A percentile compares a stretch with the other conserved stretches of the same genome.
Conservation (phyloP, 805 yeast genomes). For the Yamadazyma sp. region DNA sequence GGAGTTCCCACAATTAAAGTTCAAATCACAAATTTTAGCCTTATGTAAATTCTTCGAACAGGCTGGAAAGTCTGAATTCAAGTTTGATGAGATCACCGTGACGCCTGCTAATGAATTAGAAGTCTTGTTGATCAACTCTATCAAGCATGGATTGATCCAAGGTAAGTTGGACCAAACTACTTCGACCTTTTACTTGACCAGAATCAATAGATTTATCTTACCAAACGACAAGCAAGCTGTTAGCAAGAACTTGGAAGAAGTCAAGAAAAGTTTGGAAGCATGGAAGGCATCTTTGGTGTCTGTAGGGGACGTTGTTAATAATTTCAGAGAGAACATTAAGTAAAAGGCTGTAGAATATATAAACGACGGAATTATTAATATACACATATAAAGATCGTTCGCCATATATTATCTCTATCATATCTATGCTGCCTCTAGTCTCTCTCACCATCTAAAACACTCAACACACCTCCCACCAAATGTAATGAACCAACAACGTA, state of each 20-base stretch:
- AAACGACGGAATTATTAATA: slow-evolving; percentile 2
- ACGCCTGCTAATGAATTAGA: slow-evolving; percentile 35
- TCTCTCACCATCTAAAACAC: slow-evolving; percentile 63
- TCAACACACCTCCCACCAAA: slow-evolving; percentile 89
- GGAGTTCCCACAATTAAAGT: slow-evolving; percentile 26
- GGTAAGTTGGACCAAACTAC: slow-evolving; percentile 47
- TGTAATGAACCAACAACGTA: slow-evolving; percentile 94
- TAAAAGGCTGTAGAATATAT: slow-evolving; percentile 9
- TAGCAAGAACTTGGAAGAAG: slow-evolving; percentile 34
- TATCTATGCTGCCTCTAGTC: slow-evolving; percentile 21
- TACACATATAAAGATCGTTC: background rate
- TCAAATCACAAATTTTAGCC: slow-evolving; percentile 40
- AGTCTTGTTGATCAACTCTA: slow-evolving; percentile 39
- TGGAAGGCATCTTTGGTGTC: slow-evolving; percentile 43
- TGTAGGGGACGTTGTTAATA: slow-evolving; percentile 41
- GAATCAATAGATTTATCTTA: slow-evolving; percentile 40
- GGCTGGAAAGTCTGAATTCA: slow-evolving; percentile 21
- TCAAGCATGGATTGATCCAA: slow-evolving; percentile 44
- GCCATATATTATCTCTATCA: background rate
- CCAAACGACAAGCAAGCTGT: slow-evolving; percentile 34
- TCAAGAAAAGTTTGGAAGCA: slow-evolving; percentile 32
- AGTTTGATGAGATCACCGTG: slow-evolving; percentile 39
- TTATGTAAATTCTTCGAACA: slow-evolving; percentile 39
- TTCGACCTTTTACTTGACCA: slow-evolving; percentile 39
- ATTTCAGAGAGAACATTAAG: slow-evolving; percentile 43